Conservation (phyloP, 2,329 filamentous ascomycete species). For the Mariannaea elegans region DNA sequence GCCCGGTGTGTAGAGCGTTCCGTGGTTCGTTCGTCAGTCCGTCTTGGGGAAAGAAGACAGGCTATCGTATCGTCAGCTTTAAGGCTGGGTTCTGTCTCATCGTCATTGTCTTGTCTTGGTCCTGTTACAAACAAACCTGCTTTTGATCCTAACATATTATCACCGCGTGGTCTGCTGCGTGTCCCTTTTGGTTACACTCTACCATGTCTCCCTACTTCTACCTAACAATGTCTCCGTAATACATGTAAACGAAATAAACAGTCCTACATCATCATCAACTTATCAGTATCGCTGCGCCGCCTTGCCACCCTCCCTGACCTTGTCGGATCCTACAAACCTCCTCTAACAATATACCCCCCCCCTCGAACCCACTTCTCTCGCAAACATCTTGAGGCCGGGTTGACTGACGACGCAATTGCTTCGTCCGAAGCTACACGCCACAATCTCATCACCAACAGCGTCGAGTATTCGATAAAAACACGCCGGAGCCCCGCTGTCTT, state of each 20-base stretch:
- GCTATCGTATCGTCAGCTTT: neutral
- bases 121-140: neutral
- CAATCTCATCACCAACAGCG: neutral
- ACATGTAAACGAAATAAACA: slow-evolving; percentile 1
- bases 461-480: neutral
- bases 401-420: slow-evolving; percentile 10
- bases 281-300: slow-evolving; percentile 11
- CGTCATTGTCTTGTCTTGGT: slow-evolving; percentile 4
- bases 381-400: neutral
- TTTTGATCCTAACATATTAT: neutral
- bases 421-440: neutral
- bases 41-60: slow-evolving; percentile 1
- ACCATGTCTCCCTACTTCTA: neutral
- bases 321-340: slow-evolving; percentile 7
- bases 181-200: slow-evolving; percentile 10
- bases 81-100: slow-evolving; percentile 1
- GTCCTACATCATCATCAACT: slow-evolving; percentile 12
- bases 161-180: slow-evolving; percentile 1
- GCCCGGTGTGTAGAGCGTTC: neutral
- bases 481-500: slow-evolving; percentile 4
- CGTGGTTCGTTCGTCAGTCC: neutral
- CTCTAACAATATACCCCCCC: neutral
- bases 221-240: neutral
- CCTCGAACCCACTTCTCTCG: neutral
- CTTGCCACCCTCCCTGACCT: slow-evolving; percentile 18